A percentile compares a stretch with the other conserved stretches of the same genome.
Evolutionary conservation across 225 moss, liverwort and hornwort genomes (phyloP).

Genomic region (Bryoerythrophyllum caledonicum): DNA sequence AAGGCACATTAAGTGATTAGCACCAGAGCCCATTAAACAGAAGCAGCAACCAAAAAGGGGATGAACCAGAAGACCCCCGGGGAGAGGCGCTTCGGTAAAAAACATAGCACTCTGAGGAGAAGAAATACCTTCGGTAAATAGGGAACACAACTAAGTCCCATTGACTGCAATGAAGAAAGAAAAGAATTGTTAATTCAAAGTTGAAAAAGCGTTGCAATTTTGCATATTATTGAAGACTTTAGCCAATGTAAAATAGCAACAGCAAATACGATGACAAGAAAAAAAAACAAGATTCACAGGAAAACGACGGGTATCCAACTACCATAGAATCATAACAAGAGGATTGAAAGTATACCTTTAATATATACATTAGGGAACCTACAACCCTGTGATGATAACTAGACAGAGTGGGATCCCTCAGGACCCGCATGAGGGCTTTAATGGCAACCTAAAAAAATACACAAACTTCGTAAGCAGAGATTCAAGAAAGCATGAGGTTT

Average conservation of each 20-base stretch:
- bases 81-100: background rate
- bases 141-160: conserved; percentile 96
- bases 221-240: background rate
- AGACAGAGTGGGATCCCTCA: conserved; percentile 85
- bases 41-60: background rate
- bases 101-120: background rate
- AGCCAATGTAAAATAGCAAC: background rate
- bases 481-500: background rate
- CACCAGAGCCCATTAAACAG: conserved; percentile 6
- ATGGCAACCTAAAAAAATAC: conserved; percentile 75
- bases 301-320: background rate
- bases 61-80: background rate
- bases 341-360: conserved; percentile 60
- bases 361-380: conserved; percentile 94
- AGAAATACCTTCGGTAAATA: conserved; percentile 87
- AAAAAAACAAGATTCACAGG: background rate
- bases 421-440: conserved; percentile 91
- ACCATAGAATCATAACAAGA: conserved; percentile 3
- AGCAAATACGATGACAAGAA: background rate
- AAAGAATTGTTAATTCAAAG: conserved; percentile 1
- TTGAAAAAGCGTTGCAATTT: background rate
- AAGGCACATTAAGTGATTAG: conserved; percentile 22
- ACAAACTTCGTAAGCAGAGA: conserved; percentile 11
- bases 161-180: conserved; percentile 62
- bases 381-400: conserved; percentile 95